phyloP scores from a whole-genome alignment of 305 asterid species.

The Fraxinus velutina region DNA sequence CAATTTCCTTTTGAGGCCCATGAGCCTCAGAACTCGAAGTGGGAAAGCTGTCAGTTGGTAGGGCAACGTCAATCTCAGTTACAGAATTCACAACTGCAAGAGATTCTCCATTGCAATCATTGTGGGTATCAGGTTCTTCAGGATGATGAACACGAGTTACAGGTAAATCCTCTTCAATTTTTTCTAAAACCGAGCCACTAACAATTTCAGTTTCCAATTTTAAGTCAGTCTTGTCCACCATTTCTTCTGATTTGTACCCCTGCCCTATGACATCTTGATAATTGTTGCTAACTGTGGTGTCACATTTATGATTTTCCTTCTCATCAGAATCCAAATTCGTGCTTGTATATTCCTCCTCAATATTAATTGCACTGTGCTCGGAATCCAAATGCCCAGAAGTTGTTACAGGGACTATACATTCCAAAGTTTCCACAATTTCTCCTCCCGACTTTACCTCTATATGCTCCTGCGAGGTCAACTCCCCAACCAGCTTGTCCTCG shows the following conservation, averaged over 20 bases:
- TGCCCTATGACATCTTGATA: slow-evolving; percentile 26
- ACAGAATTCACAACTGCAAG: slow-evolving; percentile 26
- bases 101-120: slow-evolving; percentile 26
- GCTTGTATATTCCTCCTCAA: slow-evolving; percentile 27
- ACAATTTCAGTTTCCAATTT: slow-evolving; percentile 24
- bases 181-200: slow-evolving; percentile 22
- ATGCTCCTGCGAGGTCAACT: slow-evolving; percentile 20
- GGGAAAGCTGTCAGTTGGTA: slow-evolving; percentile 27
- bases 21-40: slow-evolving; percentile 14
- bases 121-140: slow-evolving; percentile 28
- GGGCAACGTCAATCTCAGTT: slow-evolving; percentile 28
- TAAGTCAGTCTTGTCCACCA: slow-evolving; percentile 21
- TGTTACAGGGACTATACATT: slow-evolving; percentile 19
- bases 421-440: slow-evolving; percentile 26
- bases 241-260: slow-evolving; percentile 31
- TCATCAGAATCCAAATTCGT: slow-evolving; percentile 23
- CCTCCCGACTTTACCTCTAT: slow-evolving; percentile 10
- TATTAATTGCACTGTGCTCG: slow-evolving; percentile 20
- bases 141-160: slow-evolving; percentile 31
- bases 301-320: slow-evolving; percentile 26
- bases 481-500: slow-evolving; percentile 13
- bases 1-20: slow-evolving; percentile 27
- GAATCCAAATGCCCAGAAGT: slow-evolving; percentile 29
- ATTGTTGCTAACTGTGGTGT: slow-evolving; percentile 17
- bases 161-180: slow-evolving; percentile 20